Evolutionary conservation across 2,329 filamentous ascomycete species (phyloP), one percentile per base, ranked within the genome.

Genomic region (Talaromyces sp.): DNA sequence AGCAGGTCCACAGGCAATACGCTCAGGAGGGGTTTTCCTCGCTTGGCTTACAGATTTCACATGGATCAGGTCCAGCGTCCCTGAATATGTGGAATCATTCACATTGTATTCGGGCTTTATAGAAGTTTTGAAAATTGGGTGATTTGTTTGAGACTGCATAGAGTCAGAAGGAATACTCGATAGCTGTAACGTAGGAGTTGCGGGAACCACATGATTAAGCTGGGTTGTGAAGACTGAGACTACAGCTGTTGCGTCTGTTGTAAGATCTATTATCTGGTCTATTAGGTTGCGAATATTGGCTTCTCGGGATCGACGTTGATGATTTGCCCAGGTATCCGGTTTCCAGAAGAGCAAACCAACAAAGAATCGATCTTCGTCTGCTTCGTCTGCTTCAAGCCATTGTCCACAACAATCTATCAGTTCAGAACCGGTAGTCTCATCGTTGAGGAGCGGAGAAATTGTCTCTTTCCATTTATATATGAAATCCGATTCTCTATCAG

Each of bases 371-470:
- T 58, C 56, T 24, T 58, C 56, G 14, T 14, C 16, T 27, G 1
- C 33, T 58, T 58, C 35, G 35, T 58, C 56, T 43, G 35, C 56
- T 58, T 58, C 56, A 58, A 58, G 56, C 56, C 56, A 58, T 58
- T 58, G 27, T 43, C 56, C 56, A 58, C 56, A 58, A 41, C 35
- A 58, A 58, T 58, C 1, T 58, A n/a, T 58, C 35, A 58, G 5
- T 58, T 43, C 56, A 43, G 37, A 43, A 19, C 3, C 56, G 8
- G 31, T 37, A 24, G 35, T 58, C 16, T 39, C 11, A 58, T 27
- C 5, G 19, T 41, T 41, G 19, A 58, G 35, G 19, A 37, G 33
- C 35, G n/a, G 56, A 31, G 19, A 5, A 43, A 58, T 6, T 27
- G 37, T 41, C 11, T 39, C 5, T 58, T 58, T 3, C 56, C 56